Evolutionary conservation across 192 early-diverging fungal genomes (phyloP).

Genomic region (Bifiguratus adelaidae): DNA sequence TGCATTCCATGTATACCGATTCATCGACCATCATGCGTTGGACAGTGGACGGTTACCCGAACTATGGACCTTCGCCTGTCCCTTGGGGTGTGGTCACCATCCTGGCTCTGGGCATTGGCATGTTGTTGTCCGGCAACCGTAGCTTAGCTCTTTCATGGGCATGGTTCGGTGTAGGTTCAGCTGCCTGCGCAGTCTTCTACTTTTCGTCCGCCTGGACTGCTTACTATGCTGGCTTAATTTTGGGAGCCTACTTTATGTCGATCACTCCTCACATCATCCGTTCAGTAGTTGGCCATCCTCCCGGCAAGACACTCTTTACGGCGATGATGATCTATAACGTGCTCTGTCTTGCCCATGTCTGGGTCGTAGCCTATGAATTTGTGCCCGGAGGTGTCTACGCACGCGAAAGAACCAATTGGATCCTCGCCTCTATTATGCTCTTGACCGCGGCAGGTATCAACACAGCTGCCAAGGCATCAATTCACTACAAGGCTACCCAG

Average conservation of each 20-base stretch:
- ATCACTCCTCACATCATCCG: slow-evolving; percentile 50
- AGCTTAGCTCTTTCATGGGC: slow-evolving; percentile 26
- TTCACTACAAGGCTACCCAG: slow-evolving; percentile 1
- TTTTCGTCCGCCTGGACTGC: slow-evolving; percentile 45
- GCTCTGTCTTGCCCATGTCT: slow-evolving; percentile 62
- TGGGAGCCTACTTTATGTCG: slow-evolving; percentile 46
- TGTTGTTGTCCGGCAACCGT: slow-evolving; percentile 31
- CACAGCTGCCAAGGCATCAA: slow-evolving; percentile 14
- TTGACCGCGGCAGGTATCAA: slow-evolving; percentile 42
- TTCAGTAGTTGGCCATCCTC: slow-evolving; percentile 36
- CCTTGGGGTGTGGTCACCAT: slow-evolving; percentile 59
- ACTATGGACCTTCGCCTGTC: slow-evolving; percentile 61
- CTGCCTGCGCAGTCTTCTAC: slow-evolving; percentile 44
- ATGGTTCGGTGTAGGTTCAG: slow-evolving; percentile 50
- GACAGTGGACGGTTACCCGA: slow-evolving; percentile 64
- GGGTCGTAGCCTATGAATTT: slow-evolving; percentile 78
- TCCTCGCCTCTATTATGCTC: slow-evolving; percentile 50
- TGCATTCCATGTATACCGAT: slow-evolving; percentile 72
- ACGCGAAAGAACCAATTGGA: slow-evolving; percentile 65
- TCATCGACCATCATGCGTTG: slow-evolving; percentile 65
- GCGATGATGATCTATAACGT: slow-evolving; percentile 58
- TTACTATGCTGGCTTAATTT: slow-evolving; percentile 50
- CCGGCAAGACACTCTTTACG: slow-evolving; percentile 52
- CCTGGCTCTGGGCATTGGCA: slow-evolving; percentile 42
- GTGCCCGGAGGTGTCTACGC: slow-evolving; percentile 64